A percentile compares a stretch with the other conserved stretches of the same genome.
Conservation (phyloP, 345 rosid species). For the Rubroshorea leprosula region DNA sequence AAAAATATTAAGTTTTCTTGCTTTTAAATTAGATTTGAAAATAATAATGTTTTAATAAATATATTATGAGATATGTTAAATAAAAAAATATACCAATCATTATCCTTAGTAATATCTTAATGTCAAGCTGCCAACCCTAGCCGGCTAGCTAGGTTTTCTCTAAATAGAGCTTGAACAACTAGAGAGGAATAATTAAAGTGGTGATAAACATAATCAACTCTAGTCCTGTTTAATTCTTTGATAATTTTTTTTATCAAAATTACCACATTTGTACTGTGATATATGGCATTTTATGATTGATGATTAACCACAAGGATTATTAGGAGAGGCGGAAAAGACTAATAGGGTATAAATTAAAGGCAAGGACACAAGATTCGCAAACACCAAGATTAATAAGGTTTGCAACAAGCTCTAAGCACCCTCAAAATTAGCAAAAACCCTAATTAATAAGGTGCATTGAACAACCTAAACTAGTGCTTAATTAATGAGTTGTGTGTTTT, state of each 20-base stretch:
- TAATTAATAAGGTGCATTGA: neutral
- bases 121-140: neutral
- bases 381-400: neutral
- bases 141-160: neutral
- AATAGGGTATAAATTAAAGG: neutral
- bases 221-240: neutral
- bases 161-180: neutral
- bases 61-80: too few relatives aligned
- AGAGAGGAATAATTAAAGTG: neutral
- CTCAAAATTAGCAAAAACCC: neutral
- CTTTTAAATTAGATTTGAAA: too few relatives aligned
- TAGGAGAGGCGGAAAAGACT: neutral
- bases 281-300: neutral
- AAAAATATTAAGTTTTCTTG: too few relatives aligned
- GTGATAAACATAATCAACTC: neutral
- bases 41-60: too few relatives aligned
- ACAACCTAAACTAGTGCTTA: conserved; percentile 25
- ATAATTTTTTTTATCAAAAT: neutral
- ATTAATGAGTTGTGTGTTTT: conserved; percentile 36
- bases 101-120: neutral
- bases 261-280: too few relatives aligned
- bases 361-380: neutral
- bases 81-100: too few relatives aligned
- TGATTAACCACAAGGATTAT: neutral
- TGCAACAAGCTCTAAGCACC: neutral